Conservation (phyloP, 371 early-diverging fungal species). For the Lichtheimia corymbifera region DNA sequence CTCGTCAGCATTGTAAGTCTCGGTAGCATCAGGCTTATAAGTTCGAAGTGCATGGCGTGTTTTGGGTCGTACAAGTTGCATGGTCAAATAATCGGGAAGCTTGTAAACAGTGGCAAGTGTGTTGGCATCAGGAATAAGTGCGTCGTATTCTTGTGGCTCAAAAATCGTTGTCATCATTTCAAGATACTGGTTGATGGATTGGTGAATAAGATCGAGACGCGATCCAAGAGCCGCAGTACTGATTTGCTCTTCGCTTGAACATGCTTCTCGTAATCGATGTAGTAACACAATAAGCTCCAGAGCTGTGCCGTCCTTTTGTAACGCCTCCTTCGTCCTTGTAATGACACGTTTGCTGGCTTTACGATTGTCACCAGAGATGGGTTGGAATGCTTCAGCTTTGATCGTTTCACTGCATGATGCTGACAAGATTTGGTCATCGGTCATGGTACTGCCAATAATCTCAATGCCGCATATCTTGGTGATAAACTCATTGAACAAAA, state of each 20-base stretch:
- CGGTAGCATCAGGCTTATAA: slow-evolving; percentile 9
- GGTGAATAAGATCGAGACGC: slow-evolving; percentile 46
- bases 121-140: slow-evolving; percentile 59
- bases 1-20: slow-evolving; percentile 19
- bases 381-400: slow-evolving; percentile 51
- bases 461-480: slow-evolving; percentile 76
- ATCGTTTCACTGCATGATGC: slow-evolving; percentile 73
- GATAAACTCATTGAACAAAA: slow-evolving; percentile 75
- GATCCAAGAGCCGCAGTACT: slow-evolving; percentile 55
- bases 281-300: slow-evolving; percentile 62
- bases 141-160: slow-evolving; percentile 58
- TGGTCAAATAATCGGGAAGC: slow-evolving; percentile 72
- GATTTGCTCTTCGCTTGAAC: slow-evolving; percentile 55
- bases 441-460: slow-evolving; percentile 50
- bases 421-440: slow-evolving; percentile 63
- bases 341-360: slow-evolving; percentile 59
- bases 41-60: slow-evolving; percentile 34
- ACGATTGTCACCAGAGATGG: slow-evolving; percentile 46
- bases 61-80: slow-evolving; percentile 73
- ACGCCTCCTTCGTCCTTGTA: slow-evolving; percentile 58
- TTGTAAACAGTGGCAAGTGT: slow-evolving; percentile 60
- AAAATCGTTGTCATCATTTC: slow-evolving; percentile 66
- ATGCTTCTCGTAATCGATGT: slow-evolving; percentile 35
- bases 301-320: slow-evolving; percentile 58
- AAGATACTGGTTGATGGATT: slow-evolving; percentile 62